phyloP scores from a whole-genome alignment of 768 basidiomycete species.

The Lanmaoa pseudosensibilis region DNA sequence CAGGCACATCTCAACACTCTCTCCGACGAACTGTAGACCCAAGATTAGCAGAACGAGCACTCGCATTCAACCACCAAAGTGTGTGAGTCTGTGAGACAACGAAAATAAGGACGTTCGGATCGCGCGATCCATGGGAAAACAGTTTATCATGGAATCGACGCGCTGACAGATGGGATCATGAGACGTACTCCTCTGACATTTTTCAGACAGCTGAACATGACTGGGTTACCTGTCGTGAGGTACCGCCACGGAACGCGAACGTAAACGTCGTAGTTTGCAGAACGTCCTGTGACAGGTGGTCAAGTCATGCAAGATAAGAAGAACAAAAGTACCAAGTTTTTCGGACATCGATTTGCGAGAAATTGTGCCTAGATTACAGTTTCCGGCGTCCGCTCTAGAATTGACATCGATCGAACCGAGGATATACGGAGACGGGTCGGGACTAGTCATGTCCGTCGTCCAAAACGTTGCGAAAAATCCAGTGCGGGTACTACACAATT shows the following conservation, averaged over 20 bases:
- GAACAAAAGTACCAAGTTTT: neutral
- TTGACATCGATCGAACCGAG: neutral
- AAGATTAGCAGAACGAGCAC: neutral
- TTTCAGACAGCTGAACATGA: neutral
- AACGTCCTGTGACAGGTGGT: neutral
- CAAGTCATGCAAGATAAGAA: constrained; percentile 3
- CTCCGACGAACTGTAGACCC: neutral
- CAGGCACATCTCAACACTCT: neutral
- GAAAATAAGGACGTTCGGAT: constrained; percentile 6
- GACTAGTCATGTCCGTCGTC: too few species aligned
- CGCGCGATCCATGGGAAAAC: neutral
- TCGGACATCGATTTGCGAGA: neutral
- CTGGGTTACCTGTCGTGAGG: too few species aligned
- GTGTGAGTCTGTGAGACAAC: neutral
- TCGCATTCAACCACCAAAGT: neutral
- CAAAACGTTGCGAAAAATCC: neutral
- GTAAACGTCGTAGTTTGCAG: neutral
- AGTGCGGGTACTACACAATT: neutral
- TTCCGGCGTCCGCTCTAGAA: neutral
- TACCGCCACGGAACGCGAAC: neutral
- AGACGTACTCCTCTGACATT: neutral
- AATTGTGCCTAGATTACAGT: neutral
- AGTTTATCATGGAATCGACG: neutral
- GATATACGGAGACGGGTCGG: too few species aligned
- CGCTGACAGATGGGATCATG: neutral